A percentile compares a stretch with the other conserved stretches of the same genome.
phyloP scores from a whole-genome alignment of 2,329 filamentous ascomycete species.

The Apiospora kogelbergensis region DNA sequence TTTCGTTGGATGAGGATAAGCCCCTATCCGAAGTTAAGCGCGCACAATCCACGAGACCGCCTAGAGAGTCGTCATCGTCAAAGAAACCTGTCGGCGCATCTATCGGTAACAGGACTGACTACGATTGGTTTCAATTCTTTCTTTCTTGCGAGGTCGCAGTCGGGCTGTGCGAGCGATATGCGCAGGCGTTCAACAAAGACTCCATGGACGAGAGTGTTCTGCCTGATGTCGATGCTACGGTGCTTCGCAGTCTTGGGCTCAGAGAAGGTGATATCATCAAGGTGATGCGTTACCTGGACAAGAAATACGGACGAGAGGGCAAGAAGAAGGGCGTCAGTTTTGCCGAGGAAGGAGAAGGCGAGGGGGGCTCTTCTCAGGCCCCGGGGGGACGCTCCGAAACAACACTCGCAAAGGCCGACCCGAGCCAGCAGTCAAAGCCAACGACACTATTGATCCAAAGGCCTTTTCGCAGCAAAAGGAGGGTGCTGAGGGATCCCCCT shows the following conservation, averaged over 20 bases:
- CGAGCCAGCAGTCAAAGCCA: slow-evolving; percentile 80
- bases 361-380: slow-evolving; percentile 87
- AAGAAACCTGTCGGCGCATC: slow-evolving; percentile 53
- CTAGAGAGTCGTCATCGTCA: slow-evolving; percentile 27
- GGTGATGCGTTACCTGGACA: slow-evolving; percentile 86
- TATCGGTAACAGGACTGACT: slow-evolving; percentile 73
- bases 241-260: slow-evolving; percentile 84
- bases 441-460: slow-evolving; percentile 83
- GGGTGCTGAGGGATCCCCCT: slow-evolving; percentile 38
- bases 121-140: slow-evolving; percentile 99
- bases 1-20: slow-evolving; percentile 92
- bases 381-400: slow-evolving; percentile 86
- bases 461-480: slow-evolving; percentile 70
- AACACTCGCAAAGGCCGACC: slow-evolving; percentile 93
- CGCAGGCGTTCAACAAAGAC: slow-evolving; percentile 83
- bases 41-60: slow-evolving; percentile 38
- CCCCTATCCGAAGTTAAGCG: slow-evolving; percentile 82
- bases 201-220: slow-evolving; percentile 95
- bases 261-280: slow-evolving; percentile 96
- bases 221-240: slow-evolving; percentile 80
- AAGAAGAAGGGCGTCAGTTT: slow-evolving; percentile 44
- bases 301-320: slow-evolving; percentile 69
- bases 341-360: slow-evolving; percentile 45
- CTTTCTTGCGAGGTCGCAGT: slow-evolving; percentile 87
- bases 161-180: slow-evolving; percentile 91